Base-by-base conservation (phyloP, 495 filamentous ascomycete genomes). In the Aspergillus conjunctus region DNA sequence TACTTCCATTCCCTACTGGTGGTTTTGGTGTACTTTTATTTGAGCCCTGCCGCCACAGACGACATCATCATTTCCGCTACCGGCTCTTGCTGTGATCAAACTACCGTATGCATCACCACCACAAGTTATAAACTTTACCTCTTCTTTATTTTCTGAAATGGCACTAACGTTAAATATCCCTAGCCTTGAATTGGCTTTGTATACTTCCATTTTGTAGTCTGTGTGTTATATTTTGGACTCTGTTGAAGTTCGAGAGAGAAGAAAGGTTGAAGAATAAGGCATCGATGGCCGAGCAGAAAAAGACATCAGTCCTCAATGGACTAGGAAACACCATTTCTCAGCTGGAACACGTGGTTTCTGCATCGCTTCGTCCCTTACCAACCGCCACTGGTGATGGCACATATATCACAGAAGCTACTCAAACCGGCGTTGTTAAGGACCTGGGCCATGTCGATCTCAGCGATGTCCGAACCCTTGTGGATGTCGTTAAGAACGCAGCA, bases 381-480 rank as follows among this genome's bases (percentile, higher is more conserved):
- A 84, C 78, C 31, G 78, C 87, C 51, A 86, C 78, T 37, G 87
- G 88, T 10, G 80, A 87, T 70, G 88, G 88, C 10, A 82, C 83
- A 12, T 79, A 81, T 48, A 50, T 79, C 39, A 61, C 69, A 33
- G 61, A 66, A 11, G 58, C 76, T 26, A 71, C 56, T 12, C 52
- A 66, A 22, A 73, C 73, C 7, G 76, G 76, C 2, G 44, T 77
- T 26, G 66, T 70, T 48, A 65, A 72, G 30, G 78, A 82, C 48
- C 41, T 84, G 17, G 57, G 54, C 21, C 71, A 77, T 65, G 54
- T 83, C 20, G 70, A 73, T 33, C 57, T 77, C 21, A 61, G 66
- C 14, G 77, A 83, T 62, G 59, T 79, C 49, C 74, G 75, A 52
- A 77, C 77, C 11, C 58, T 85, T 46, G 65, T 76, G n/a, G 77